These are phyloP conservation scores for Leccinum fibrillosum DNA, from an alignment of 768 basidiomycete species.

Conservation along the genomic window DNA sequence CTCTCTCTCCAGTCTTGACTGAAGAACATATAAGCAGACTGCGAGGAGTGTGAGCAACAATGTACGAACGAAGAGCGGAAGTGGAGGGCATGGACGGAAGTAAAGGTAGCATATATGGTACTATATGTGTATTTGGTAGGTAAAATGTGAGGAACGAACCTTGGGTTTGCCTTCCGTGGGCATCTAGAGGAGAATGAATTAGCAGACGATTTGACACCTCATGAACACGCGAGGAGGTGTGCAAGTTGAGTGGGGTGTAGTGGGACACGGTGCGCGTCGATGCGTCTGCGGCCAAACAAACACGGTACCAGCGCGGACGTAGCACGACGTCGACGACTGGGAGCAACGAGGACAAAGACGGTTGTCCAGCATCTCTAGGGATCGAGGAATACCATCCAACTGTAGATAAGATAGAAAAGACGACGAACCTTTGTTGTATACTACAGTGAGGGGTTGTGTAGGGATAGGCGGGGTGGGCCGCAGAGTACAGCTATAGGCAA, in stretches of 20 bases:
- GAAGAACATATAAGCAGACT: too few relatives aligned
- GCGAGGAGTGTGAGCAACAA: constrained; percentile 9
- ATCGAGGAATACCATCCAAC: constrained; percentile 25
- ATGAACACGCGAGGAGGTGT: constrained; percentile 29
- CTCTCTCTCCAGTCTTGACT: constrained; percentile 92
- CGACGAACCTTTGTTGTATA: constrained; percentile 29
- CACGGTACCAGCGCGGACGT: constrained; percentile 16
- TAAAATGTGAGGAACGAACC: constrained; percentile 39
- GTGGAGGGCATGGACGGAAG: constrained; percentile 4
- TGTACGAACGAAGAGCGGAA: background rate
- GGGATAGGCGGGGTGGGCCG: constrained; percentile 33
- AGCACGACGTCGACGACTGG: constrained; percentile 27
- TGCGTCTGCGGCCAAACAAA: constrained; percentile 41
- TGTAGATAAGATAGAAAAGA: constrained; percentile 18
- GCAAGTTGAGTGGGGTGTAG: constrained; percentile 27
- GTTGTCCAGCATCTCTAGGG: constrained; percentile 12
- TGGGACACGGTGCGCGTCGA: constrained; percentile 31
- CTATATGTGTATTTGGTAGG: constrained; percentile 2
- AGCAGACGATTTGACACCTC: constrained; percentile 41
- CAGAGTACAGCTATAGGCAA: constrained; percentile 36
- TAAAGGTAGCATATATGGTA: constrained; percentile 18
- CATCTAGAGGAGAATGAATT: constrained; percentile 51
- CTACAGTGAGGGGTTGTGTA: constrained; percentile 23
- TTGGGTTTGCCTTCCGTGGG: constrained; percentile 76
- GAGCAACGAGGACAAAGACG: constrained; percentile 7